phyloP scores from a whole-genome alignment of 345 rosid species.

The Turritis glabra region DNA sequence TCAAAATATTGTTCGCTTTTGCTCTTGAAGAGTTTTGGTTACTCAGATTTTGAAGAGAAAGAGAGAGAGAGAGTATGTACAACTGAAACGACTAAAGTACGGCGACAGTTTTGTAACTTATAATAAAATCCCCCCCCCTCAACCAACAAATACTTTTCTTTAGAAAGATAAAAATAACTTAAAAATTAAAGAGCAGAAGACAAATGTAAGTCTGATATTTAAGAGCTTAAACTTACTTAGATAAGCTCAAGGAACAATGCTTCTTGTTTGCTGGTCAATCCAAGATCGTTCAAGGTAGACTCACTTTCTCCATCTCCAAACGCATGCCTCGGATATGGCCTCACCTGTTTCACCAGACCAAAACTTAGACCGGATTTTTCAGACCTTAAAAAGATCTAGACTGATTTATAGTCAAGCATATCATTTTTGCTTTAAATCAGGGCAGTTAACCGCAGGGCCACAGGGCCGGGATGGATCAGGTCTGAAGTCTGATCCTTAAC shows the following conservation, averaged over 20 bases:
- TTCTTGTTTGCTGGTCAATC: constrained; percentile 92
- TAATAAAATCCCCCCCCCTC: constrained; percentile 4
- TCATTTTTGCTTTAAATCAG: neutral
- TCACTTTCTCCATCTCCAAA: constrained; percentile 75
- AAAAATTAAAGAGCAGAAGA: constrained; percentile 12
- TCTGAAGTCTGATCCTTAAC: neutral
- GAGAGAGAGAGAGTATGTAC: neutral
- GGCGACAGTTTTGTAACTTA: neutral
- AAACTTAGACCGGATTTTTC: neutral
- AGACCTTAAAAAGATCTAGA: neutral
- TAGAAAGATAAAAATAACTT: constrained; percentile 3
- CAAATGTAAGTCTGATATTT: constrained; percentile 5
- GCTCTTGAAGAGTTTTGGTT: too few relatives aligned
- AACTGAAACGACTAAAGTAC: constrained; percentile 26
- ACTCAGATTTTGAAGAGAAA: too few relatives aligned
- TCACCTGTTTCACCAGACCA: constrained; percentile 64
- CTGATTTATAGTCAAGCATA: neutral
- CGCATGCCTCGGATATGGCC: constrained; percentile 96
- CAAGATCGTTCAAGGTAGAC: constrained; percentile 75
- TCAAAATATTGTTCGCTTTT: too few relatives aligned
- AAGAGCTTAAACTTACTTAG: constrained; percentile 35
- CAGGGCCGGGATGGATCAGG: neutral
- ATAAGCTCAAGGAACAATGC: constrained; percentile 92
- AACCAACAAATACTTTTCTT: constrained; percentile 23
- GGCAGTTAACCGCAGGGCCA: neutral